Evolutionary conservation across 805 yeast species (phyloP), one percentile per base, ranked within the genome.

Genomic region (Tanozyma kutaoensis): DNA sequence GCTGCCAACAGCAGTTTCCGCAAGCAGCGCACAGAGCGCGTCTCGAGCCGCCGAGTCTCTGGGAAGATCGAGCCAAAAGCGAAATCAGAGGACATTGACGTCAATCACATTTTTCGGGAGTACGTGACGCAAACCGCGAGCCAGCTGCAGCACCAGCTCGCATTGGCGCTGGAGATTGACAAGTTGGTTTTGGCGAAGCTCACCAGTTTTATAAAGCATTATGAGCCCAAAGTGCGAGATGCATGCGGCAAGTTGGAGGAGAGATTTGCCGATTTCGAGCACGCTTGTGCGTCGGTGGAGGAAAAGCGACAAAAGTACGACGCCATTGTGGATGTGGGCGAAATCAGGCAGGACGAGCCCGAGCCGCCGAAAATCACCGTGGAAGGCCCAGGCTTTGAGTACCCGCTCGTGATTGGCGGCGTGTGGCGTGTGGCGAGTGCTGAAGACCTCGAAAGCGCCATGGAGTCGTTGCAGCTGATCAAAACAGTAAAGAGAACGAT

Each of bases 351-450:
- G 9, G 22, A 13, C 10, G 13, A 26, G 13, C 23, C n/a, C 23
- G 13, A 12, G 11, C n/a, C n/a, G n/a, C n/a, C n/a, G n/a, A n/a
- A n/a, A n/a, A n/a, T n/a, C n/a, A n/a, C n/a, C n/a, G n/a, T n/a
- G n/a, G 15, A n/a, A 10, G 22, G 15, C 20, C 17, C 23, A 35
- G 6, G 25, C 35, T 39, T 48, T 22, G 32, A 30, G 3, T 55
- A 57, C 26, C 66, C 66, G 0, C 28, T 60, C 3, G 28, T 19
- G 4, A 21, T 60, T 5, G 62, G 60, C 0, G 41, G 55, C 1
- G 30, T 25, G 2, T n/a, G 38, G 3, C 31, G 31, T 11, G 30
- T 56, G 9, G 24, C 24, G 4, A 28, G 37, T 10, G 29, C 30
- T 4, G 30, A 24, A 1, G 48, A 45, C 5, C 35, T 60, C 7